phyloP scores from a whole-genome alignment of 2,329 filamentous ascomycete genomes.

The Elsinoe fawcettii region DNA sequence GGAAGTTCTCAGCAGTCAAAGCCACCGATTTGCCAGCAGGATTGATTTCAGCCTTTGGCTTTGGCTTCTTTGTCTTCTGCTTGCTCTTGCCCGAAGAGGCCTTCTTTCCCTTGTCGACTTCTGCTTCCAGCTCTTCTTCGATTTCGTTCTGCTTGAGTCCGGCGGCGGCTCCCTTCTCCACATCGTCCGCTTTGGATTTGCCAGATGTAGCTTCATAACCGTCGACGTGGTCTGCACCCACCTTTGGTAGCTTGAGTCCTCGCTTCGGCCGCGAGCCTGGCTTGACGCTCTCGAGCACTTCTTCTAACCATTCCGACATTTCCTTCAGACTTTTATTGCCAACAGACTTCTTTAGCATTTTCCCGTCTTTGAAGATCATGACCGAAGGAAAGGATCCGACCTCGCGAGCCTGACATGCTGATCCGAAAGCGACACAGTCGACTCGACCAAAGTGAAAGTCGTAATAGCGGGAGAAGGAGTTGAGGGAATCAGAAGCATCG shows the following conservation, averaged over 20 bases:
- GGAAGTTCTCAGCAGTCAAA: conserved; percentile 78
- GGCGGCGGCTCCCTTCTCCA: conserved; percentile 30
- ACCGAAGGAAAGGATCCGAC: conserved; percentile 70
- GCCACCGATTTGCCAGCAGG: conserved; percentile 64
- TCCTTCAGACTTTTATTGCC: conserved; percentile 61
- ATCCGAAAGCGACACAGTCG: conserved; percentile 77
- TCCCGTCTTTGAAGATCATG: conserved; percentile 70
- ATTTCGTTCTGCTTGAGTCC: conserved; percentile 21
- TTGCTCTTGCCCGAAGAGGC: conserved; percentile 30
- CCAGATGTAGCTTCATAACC: conserved; percentile 23
- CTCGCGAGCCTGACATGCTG: conserved; percentile 63
- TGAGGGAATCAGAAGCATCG: conserved; percentile 45
- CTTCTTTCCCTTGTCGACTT: conserved; percentile 22
- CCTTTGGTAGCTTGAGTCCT: conserved; percentile 60
- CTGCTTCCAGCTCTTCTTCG: conserved; percentile 14
- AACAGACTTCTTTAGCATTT: conserved; percentile 53
- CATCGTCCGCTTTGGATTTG: conserved; percentile 29
- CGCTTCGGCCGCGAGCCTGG: conserved; percentile 69
- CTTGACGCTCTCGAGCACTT: conserved; percentile 64
- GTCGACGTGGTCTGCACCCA: conserved; percentile 47
- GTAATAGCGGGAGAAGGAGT: conserved; percentile 73
- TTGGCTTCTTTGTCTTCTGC: conserved; percentile 36
- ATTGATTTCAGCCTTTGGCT: conserved; percentile 58
- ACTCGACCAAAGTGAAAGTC: conserved; percentile 80
- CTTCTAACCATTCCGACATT: conserved; percentile 66